Base-by-base conservation (phyloP, 2,329 filamentous ascomycete genomes). In the Fusarium euwallaceae region DNA sequence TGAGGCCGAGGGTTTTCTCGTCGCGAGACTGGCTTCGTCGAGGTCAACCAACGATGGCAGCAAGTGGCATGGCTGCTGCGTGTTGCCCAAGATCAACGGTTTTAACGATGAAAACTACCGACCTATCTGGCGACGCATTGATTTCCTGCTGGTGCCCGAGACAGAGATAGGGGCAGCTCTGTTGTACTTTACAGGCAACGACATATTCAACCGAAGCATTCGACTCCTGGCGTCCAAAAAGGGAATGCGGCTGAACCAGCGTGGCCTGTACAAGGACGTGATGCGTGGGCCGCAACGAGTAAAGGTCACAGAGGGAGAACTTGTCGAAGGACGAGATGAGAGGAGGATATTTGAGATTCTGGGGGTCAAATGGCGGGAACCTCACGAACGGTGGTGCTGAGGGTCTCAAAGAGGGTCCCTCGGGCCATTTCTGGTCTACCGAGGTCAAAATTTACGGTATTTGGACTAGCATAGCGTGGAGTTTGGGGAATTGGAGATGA, bases 111-210 rank as follows among this genome's bases (percentile, higher is more conserved):
- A 79, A 4, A 69, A 76, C n/a, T 81, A 83, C 61, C 80, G 79
- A 5, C 85, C 85, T 0, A 81, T 89, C 1, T 98, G 95, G 95
- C 89, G 95, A 10, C 90, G 95, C 2, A 92, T 98, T 70, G 95
- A 98, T 80, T 89, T 98, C 22, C 85, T 98, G 2, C 88, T 97
- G 5, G 95, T 98, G 1, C 95, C 95, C 0, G 91, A 92, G 75
- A 86, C 89, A 2, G 92, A 98, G 82, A 87, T 95, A 61, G 96
- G 96, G 1, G 95, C 94, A 0, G 95, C 95, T 0, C 81, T 98
- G 71, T 89, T 98, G n/a, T 98, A 98, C 80, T 98, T 98, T 79
- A 98, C 96, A 0, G 96, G 96, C 1, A 97, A 98, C 76, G 95
- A 98, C 80, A 93, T 98, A 37, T 98, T 98, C 85, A 98, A 98